Percentiles rank a stretch among this genome's conserved stretches.
Conservation (phyloP, 768 basidiomycete species). For the Trametes cubensis region DNA sequence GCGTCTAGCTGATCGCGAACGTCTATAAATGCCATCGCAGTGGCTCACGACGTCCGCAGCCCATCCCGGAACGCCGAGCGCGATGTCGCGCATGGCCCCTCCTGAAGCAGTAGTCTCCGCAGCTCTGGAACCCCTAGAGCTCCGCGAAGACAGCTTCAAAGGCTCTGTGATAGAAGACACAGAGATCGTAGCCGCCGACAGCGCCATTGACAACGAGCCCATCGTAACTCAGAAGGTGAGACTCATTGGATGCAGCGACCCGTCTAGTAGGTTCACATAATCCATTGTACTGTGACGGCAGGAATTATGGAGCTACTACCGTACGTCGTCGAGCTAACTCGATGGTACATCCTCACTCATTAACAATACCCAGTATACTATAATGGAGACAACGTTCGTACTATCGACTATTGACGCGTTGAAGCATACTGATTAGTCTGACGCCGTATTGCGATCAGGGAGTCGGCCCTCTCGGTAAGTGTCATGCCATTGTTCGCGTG, state of each 20-base stretch:
- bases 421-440: constrained; percentile 14
- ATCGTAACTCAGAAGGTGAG: constrained; percentile 58
- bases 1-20: too few relatives aligned
- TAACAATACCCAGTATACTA: constrained; percentile 60
- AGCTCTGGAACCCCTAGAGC: too few relatives aligned
- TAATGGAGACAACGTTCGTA: constrained; percentile 74
- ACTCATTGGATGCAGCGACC: not conserved
- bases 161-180: too few relatives aligned
- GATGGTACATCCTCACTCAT: not conserved
- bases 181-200: too few relatives aligned
- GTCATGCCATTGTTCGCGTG: constrained; percentile 1
- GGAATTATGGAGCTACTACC: constrained; percentile 82
- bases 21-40: too few relatives aligned
- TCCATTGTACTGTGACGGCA: not conserved
- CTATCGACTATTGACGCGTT: not conserved
- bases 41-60: too few relatives aligned
- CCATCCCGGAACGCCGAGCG: too few relatives aligned
- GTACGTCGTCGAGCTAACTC: constrained; percentile 45
- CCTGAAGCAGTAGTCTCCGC: too few relatives aligned
- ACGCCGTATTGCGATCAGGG: constrained; percentile 46
- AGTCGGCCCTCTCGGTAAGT: constrained; percentile 58
- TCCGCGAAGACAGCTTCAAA: too few relatives aligned
- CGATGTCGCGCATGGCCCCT: too few relatives aligned
- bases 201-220: constrained; percentile 46
- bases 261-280: not conserved